Evolutionary conservation across 305 asterid species (phyloP), one percentile per base, ranked within the genome.

Genomic region (Coffea humblotiana): DNA sequence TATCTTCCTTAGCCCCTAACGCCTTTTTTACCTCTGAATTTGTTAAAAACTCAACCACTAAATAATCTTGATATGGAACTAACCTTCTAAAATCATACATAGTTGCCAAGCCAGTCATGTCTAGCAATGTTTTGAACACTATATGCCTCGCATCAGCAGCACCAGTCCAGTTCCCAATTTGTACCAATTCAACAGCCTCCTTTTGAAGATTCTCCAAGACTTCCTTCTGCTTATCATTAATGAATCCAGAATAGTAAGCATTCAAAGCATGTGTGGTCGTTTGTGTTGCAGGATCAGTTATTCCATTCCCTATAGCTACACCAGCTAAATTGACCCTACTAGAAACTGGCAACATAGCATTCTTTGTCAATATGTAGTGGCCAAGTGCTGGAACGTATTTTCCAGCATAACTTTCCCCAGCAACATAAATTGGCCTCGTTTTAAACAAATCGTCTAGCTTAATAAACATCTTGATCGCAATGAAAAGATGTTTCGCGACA

Each of bases 21-120:
- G 83, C 92, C 86, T 52, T 85, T 65, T 92, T 91, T 72, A 90
- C 91, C 79, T 83, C 92, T 45, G 61, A 77, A 18, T 84, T 79
- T 88, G 87, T 89, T 88, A 92, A 78, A 54, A 92, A 85, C 69
- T 49, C 52, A 0, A 58, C 94, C 19, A 95, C 93, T 29, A 29
- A 29, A 2, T 48, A 71, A 29, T 90, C 88, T 14, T 89, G 91
- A 74, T 95, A 95, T 13, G 91, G 94, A 8, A 83, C 87, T 12
- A 88, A 85, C 85, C 95, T 89, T 85, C 92, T 82, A 65, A 79
- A 89, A 77, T 93, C 95, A 60, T 88, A 92, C 77, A 90, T 35
- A 52, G 98, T 93, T 63, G 94, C 92, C 25, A 95, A 80, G 4
- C 98, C 97, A 0, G 91, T 85, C 98, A 95, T 92, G 51, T 88